Conservation (phyloP, 805 yeast species). For the Tetrapisispora phaffii region DNA sequence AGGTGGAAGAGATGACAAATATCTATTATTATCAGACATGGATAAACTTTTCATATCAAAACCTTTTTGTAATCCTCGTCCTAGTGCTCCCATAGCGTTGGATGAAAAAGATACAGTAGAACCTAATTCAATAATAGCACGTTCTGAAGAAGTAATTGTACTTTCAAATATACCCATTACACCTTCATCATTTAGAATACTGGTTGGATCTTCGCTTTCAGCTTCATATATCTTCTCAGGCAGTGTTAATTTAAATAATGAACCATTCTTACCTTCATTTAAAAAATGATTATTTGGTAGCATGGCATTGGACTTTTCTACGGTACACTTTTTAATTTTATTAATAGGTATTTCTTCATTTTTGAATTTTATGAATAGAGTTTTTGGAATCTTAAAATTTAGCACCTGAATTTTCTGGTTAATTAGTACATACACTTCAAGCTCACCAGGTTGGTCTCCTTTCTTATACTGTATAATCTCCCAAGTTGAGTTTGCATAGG, state of each 20-base stretch:
- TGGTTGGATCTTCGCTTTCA: slow-evolving; percentile 47
- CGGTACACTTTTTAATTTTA: slow-evolving; percentile 40
- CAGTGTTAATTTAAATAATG: slow-evolving; percentile 56
- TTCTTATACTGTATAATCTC: slow-evolving; percentile 63
- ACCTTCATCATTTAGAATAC: slow-evolving; percentile 52
- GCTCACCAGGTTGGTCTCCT: slow-evolving; percentile 58
- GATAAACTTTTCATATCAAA: slow-evolving; percentile 54
- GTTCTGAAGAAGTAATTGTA: slow-evolving; percentile 52
- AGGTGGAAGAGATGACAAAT: slow-evolving; percentile 46
- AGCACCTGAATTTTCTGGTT: slow-evolving; percentile 66
- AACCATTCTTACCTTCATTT: slow-evolving; percentile 32
- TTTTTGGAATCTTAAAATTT: slow-evolving; percentile 64
- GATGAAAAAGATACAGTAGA: slow-evolving; percentile 60
- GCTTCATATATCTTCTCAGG: slow-evolving; percentile 52
- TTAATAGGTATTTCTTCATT: slow-evolving; percentile 34
- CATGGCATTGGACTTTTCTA: slow-evolving; percentile 48
- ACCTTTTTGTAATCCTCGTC: slow-evolving; percentile 77
- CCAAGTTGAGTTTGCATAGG: slow-evolving; percentile 73
- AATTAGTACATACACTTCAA: slow-evolving; percentile 61
- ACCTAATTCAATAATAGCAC: slow-evolving; percentile 76
- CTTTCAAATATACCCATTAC: slow-evolving; percentile 71
- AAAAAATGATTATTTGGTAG: slow-evolving; percentile 55
- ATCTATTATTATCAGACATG: slow-evolving; percentile 38
- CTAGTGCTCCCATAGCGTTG: slow-evolving; percentile 67
- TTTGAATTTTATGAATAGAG: slow-evolving; percentile 58